Base-by-base conservation (phyloP, 352 stramenopile species). In the Phytophthora colocasiae region DNA sequence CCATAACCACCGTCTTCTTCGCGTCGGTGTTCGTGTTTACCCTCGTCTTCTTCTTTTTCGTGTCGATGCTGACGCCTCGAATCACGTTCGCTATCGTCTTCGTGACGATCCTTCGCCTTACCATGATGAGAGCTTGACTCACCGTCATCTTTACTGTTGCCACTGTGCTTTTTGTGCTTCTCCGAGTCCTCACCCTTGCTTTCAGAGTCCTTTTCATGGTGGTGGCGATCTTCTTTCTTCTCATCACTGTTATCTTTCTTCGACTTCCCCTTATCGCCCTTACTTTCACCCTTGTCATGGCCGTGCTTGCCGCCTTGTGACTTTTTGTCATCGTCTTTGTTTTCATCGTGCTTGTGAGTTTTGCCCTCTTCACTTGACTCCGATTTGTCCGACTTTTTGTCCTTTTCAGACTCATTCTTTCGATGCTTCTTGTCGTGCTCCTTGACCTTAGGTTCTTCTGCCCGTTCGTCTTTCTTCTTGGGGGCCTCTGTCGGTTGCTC, bases 251-350 rank as follows among this genome's bases (percentile, higher is more conserved):
- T 47, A 4, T 52, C 38, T 29, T 34, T 29, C n/a, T 49, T 63
- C 8, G 44, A 61, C 11, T 38, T 53, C 11, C 44, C 41, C 14
- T 56, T 39, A 17, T 70, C 54, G 40, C 63, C 54, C 22, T 71
- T 55, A 11, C 47, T 17, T 17, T 50, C 52, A 38, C 57, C 41
- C 12, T 49, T 56, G n/a, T 54, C 29, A 24, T 44, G 31, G 17
- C 3, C 24, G 11, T 56, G 52, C 17, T 58, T 56, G 19, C 29
- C 34, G 15, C 41, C 38, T 17, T 50, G 53, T 12, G 31, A 14
- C n/a, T 69, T 65, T 19, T 66, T 26, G 26, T 62, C n/a, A 9
- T 68, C 38, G 4, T 58, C 24, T 14, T 63, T 46, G 56, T 60
- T 62, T 10, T 62, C 26, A 9, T 17, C 22, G 34, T 60, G 43